Conservation (phyloP, 2,329 filamentous ascomycete genomes). For the Fusarium domesticum region DNA sequence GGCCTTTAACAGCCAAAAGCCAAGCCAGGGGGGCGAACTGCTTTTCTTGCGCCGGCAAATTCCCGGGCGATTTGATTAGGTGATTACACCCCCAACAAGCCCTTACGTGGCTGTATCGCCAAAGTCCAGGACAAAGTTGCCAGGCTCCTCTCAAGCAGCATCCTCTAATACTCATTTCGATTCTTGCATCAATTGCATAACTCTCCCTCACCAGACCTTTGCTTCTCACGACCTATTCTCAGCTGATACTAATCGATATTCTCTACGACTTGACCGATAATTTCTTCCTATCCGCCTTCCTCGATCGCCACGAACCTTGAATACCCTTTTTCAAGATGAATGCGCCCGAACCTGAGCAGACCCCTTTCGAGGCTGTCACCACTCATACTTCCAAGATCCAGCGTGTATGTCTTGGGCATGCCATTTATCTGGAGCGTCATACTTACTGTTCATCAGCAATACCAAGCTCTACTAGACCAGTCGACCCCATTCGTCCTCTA, state of each 20-base stretch:
- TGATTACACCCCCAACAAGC: neutral
- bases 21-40: too few species aligned
- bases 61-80: conserved; percentile 19
- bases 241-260: conserved; percentile 1
- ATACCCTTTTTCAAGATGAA: conserved; percentile 60
- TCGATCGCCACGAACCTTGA: conserved; percentile 10
- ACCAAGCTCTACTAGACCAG: conserved; percentile 91
- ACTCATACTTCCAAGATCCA: conserved; percentile 76
- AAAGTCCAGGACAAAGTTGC: conserved; percentile 16
- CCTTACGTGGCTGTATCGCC: conserved; percentile 28
- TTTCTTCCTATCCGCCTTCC: neutral
- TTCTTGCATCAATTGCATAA: conserved; percentile 8
- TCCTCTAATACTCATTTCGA: conserved; percentile 9
- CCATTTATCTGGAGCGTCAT: conserved; percentile 4
- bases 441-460: conserved; percentile 59
- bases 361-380: conserved; percentile 85
- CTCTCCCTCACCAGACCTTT: neutral
- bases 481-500: conserved; percentile 87
- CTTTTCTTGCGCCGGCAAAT: conserved; percentile 20
- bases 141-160: conserved; percentile 7
- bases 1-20: too few species aligned
- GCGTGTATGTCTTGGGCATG: conserved; percentile 54
- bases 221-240: conserved; percentile 1
- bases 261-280: conserved; percentile 1
- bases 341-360: conserved; percentile 80